Evolutionary conservation across 2,329 filamentous ascomycete genomes (phyloP), one percentile per base, ranked within the genome.

Genomic region (Trichoderma sp.): DNA sequence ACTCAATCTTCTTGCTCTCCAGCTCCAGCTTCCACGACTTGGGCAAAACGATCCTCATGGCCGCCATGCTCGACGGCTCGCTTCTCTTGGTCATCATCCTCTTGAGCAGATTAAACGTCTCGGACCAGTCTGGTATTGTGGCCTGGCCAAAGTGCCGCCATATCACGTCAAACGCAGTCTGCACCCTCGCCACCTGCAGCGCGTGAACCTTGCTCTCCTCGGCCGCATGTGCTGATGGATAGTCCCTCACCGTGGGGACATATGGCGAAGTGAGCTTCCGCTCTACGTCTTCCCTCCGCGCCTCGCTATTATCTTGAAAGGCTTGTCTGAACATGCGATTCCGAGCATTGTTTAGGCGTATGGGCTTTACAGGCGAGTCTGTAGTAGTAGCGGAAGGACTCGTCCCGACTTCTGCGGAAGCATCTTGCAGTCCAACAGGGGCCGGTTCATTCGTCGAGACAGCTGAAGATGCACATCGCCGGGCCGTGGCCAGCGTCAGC

Each of bases 61-160:
- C 81, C 23, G 80, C 79, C 77, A 82, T 80, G 58, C 77, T 77
- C 17, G 77, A 74, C 65, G 75, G 76, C n/a, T 77, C 77, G 36
- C 75, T 77, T 72, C 75, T 76, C 68, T 76, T 77, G 11, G 78
- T 77, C 15, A 83, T 85, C 74, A 76, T 79, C 15, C 75, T 75
- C 73, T 79, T 79, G 72, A 87, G 79, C 4, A 80, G 73, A 9
- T 76, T 72, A 53, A 87, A 79, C 12, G 82, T 81, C 6, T 76
- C 73, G 15, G 78, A 80, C 84, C 84, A 87, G 71, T 82, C 78
- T 1, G 80, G 77, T 43, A 36, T 36, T 13, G 79, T 74, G 17
- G 74, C 76, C 43, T 74, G 75, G 1, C 74, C 70, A 68, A 80
- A 78, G 13, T 76, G 75, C 23, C 75, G 73, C 71, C 79, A 80